Evolutionary conservation across 2,329 filamentous ascomycete genomes (phyloP), one percentile per base, ranked within the genome.

Genomic region (Karstenula rhodostoma): DNA sequence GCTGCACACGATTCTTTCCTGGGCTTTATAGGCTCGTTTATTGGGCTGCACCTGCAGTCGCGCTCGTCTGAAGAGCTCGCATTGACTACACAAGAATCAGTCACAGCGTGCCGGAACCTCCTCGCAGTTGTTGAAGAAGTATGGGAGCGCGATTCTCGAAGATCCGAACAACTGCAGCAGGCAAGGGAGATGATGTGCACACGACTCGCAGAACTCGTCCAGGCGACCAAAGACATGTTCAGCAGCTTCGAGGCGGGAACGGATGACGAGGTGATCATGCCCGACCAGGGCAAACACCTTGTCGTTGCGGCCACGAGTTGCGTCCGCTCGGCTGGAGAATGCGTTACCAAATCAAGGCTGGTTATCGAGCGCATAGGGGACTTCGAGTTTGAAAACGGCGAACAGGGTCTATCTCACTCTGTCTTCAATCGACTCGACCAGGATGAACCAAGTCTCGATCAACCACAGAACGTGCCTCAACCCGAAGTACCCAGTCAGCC

Each of bases 1-100:
- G 83, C 86, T 52, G 91, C 89, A 53, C 93, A 97, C 79, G 94
- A 98, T 79, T 87, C 87, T 8, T 97, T 98, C 72, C 82, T 99
- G 56, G 95, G 94, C 7, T 91, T 94, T 73, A 87, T 99, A 54
- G 94, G 92, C 53, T 96, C 93, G 4, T 97, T 98, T 76, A 94
- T 98, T 74, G 95, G 95, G 17, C 85, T 97, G 58, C 93, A 97
- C 77, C 84, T 97, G 61, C 93, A 97, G 75, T 95, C 94, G n/a
- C 90, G 95, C 63, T 95, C 93, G 8, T 90, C 93, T 9, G 87
- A 90, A 1, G 93, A 97, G 75, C 84, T 98, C 51, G 88, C 93
- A 33, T 81, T 89, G 12, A 93, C 92, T 17, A 94, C 96, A 50
- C 90, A 92, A 73, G 90, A 94, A 74, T 92, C 94, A 9, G 91